Percentiles rank a stretch among this genome's conserved stretches.
These are phyloP conservation scores for Geoglossum cookeanum DNA, from an alignment of 2,329 filamentous ascomycete genomes.

Conservation along the genomic window DNA sequence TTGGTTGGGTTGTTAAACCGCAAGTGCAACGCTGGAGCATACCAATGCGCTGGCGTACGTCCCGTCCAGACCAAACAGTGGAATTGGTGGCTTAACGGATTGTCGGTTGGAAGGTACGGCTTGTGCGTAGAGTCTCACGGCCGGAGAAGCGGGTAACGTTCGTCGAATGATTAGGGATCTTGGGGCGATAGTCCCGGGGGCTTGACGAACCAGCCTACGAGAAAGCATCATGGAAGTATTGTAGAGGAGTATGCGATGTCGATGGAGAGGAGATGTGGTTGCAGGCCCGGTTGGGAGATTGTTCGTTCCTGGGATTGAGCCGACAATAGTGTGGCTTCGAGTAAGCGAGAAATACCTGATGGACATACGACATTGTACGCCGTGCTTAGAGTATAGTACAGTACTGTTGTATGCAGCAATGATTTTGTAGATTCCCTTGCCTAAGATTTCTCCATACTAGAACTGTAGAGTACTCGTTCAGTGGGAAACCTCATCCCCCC, in stretches of 20 bases:
- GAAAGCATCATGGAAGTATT: background rate
- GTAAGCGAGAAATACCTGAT: background rate
- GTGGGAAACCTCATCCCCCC: too few relatives aligned
- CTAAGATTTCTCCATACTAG: too few relatives aligned
- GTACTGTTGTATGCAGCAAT: background rate
- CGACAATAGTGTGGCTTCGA: background rate
- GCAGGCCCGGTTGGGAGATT: background rate
- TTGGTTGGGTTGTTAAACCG: background rate
- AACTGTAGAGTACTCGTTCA: too few relatives aligned
- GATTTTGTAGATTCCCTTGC: background rate
- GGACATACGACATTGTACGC: too few relatives aligned
- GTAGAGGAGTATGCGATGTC: background rate
- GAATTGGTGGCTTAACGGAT: constrained; percentile 65
- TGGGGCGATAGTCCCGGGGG: constrained; percentile 14
- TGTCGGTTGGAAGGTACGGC: constrained; percentile 40
- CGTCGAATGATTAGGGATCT: background rate
- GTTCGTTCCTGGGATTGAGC: background rate
- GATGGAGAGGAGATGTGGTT: background rate
- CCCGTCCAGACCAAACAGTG: constrained; percentile 89
- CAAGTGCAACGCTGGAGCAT: background rate
- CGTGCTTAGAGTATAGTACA: background rate
- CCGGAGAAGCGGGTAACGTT: background rate
- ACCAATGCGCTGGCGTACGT: constrained; percentile 98
- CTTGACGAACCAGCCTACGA: constrained; percentile 10
- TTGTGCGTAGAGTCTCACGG: constrained; percentile 1